Evolutionary conservation across 83 land plant genomes (phyloP), one percentile per base, ranked within the genome.

Genomic region (Thuja plicata): DNA sequence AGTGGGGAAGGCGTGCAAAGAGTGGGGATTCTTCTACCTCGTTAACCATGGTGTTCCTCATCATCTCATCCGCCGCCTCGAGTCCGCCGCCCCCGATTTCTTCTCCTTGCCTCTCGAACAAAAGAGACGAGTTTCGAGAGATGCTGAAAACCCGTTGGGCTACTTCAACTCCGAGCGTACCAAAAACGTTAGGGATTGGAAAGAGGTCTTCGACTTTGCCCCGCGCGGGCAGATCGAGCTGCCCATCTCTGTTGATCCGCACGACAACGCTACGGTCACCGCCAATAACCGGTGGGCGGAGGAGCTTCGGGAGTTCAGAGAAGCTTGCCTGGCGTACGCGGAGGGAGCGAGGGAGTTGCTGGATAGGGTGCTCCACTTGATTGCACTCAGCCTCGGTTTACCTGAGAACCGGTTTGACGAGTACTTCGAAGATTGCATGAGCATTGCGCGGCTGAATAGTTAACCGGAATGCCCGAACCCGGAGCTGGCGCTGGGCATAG

Each of bases 111-210:
- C 90, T 17, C 15, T 77, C 19, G 92, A 94, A 57, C 92, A 50
- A 12, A 50, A 50, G 54, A 50, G 15, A 12, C 13, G 0, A 12
- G 11, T 50, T 0, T 50, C 12, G 2, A 10, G 54, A 11, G 54
- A 50, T 12, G 54, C 54, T 10, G 12, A 50, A 91, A 84, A 94
- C 70, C 88, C 92, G 7, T 16, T 94, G 70, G 98, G 99, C 1
- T 97, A 94, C 87, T 94, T 88, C 86, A 96, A 97, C 43, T 77
- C 81, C 0, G 99, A 97, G 92, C 91, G 91, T 62, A 95, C 97
- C 12, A 50, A 50, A 50, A 50, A 50, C 12, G 54, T 50, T 13
- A 50, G 13, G 13, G 54, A 50, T 12, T 50, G 54, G 54, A 50
- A 50, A 50, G 54, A 50, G 54, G 54, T 50, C 12, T 50, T 50